Percentiles rank a stretch among this genome's conserved stretches.
These are phyloP conservation scores for Paramecium primaurelia DNA, from an alignment of 73 alveolate species.

Conservation along the genomic window DNA sequence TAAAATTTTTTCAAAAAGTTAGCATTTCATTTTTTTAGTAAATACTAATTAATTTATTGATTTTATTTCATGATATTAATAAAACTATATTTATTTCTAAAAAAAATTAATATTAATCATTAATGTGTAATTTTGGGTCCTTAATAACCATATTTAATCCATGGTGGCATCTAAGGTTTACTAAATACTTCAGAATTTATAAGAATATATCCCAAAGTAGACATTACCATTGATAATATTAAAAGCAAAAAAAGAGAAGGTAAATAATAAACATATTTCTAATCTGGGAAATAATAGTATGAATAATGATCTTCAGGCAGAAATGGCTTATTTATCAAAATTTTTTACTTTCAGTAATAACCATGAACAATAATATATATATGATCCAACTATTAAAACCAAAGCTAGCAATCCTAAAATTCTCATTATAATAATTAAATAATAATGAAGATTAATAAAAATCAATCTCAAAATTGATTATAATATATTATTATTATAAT, in stretches of 20 bases:
- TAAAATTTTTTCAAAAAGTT: no score
- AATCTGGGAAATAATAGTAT: slow-evolving; percentile 23
- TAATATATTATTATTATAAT: background rate
- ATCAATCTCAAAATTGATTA: background rate
- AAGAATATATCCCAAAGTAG: slow-evolving; percentile 11
- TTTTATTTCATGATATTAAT: background rate
- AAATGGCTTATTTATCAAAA: background rate
- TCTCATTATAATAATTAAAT: slow-evolving; percentile 24
- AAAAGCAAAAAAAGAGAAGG: slow-evolving; percentile 18
- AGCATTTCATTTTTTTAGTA: no score
- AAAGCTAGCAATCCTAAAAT: background rate
- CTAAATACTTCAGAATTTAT: slow-evolving; percentile 31
- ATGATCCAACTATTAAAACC: background rate
- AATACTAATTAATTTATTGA: background rate
- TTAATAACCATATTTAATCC: slow-evolving; percentile 27
- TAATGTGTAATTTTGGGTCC: background rate
- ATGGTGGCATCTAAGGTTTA: background rate
- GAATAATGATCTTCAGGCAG: slow-evolving; percentile 44
- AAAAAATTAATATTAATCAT: background rate
- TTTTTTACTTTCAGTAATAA: slow-evolving; percentile 5
- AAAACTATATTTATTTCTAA: background rate
- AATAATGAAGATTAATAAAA: background rate
- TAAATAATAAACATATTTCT: slow-evolving; percentile 34
- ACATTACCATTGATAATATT: background rate
- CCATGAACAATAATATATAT: slow-evolving; percentile 31